Conservation (phyloP, 805 yeast genomes). For the Pichia exigua region DNA sequence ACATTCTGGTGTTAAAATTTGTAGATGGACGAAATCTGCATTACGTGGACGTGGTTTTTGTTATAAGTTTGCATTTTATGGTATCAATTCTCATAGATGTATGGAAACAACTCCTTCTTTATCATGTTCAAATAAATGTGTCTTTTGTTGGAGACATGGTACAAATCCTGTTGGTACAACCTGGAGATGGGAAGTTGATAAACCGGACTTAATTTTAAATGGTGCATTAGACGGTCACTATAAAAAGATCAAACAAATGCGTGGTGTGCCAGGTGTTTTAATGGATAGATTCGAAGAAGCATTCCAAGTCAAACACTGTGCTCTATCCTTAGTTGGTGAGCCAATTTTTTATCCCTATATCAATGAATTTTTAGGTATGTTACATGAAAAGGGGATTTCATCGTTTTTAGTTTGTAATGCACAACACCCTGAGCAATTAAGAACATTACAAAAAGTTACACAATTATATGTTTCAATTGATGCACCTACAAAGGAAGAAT, state of each 20-base stretch:
- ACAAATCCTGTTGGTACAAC: slow-evolving; percentile 93
- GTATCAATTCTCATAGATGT: slow-evolving; percentile 82
- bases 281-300: slow-evolving; percentile 89
- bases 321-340: slow-evolving; percentile 87
- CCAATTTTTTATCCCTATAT: slow-evolving; percentile 92
- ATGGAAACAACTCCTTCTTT: slow-evolving; percentile 94
- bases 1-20: slow-evolving; percentile 90
- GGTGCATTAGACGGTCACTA: slow-evolving; percentile 90
- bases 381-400: slow-evolving; percentile 74
- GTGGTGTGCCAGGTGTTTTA: slow-evolving; percentile 92
- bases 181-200: slow-evolving; percentile 95
- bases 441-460: slow-evolving; percentile 65
- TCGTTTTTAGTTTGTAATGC: slow-evolving; percentile 92
- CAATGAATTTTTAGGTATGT: slow-evolving; percentile 71
- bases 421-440: slow-evolving; percentile 85
- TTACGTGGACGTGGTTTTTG: slow-evolving; percentile 91
- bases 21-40: slow-evolving; percentile 95
- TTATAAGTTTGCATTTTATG: slow-evolving; percentile 87
- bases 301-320: slow-evolving; percentile 83
- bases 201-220: slow-evolving; percentile 72
- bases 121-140: slow-evolving; percentile 93
- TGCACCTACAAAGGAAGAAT: slow-evolving; percentile 78
- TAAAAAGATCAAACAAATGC: slow-evolving; percentile 84
- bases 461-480: slow-evolving; percentile 90
- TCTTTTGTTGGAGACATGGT: slow-evolving; percentile 96